Base-by-base conservation (phyloP, 495 filamentous ascomycete species). In the Cetradonia linearis region DNA sequence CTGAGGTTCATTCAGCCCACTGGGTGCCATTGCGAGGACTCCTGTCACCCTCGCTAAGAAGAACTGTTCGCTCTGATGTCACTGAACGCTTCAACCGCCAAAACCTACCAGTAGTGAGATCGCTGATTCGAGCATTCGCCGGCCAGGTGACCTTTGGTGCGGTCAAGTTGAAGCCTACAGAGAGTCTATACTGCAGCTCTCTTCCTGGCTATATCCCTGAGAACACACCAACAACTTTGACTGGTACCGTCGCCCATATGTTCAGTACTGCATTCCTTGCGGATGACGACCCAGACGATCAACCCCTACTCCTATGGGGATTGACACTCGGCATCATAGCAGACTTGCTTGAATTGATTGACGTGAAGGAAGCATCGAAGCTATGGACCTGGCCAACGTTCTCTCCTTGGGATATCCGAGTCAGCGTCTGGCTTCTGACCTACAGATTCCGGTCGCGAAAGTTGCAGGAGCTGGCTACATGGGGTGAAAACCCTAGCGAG, bases 321-420 rank as follows among this genome's bases (percentile, higher is more conserved):
- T 69, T 91, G 20, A 89, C 87, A 0, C 75, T 89, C 5, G 86
- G 86, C 8, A 78, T 91, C 31, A 63, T 88, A 34, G 79, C 82
- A 30, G 87, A 91, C 70, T 85, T 90, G 62, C 73, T 89, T 42
- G 84, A 89, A 53, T 76, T 86, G 68, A 72, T 88, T 14, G 86
- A 85, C 6, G 80, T 82, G 14, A 75, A 85, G 61, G 81, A 78
- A 33, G 78, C 83, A 1, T 72, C 86, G 6, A 71, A 78, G 46
- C 59, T 86, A 31, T 90, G 85, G 85, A 76, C 76, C 23, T 88
- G 85, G 66, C 87, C 87, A 0, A 88, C 84, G 10, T 90, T 90
- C 67, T 86, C 86, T 3, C 73, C 82, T 6, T 76, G 74, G 40
- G 87, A 89, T 69, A 70, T 89, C 9, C 73, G 78, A 4, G 68